phyloP scores from a whole-genome alignment of 148 eudicot species.

The Polygonum maritimum region DNA sequence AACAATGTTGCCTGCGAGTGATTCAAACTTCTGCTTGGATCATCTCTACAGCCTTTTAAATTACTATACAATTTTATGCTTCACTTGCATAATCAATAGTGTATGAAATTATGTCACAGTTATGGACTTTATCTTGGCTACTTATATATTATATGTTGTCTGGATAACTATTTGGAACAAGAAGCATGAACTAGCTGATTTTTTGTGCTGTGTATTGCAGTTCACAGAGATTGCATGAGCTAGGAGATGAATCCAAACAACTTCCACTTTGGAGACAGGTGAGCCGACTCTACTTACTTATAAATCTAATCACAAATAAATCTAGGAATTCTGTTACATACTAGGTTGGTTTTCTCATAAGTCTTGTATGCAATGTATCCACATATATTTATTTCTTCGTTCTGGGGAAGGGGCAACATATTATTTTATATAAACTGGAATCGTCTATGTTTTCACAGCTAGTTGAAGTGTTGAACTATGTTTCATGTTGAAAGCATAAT shows the following conservation, averaged over 20 bases:
- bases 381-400: background rate
- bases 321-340: background rate
- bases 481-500: background rate
- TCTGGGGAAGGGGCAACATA: background rate
- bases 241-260: conserved; percentile 77
- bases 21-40: background rate
- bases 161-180: background rate
- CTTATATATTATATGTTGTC: background rate
- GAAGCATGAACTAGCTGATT: background rate
- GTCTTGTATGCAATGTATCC: background rate
- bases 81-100: background rate
- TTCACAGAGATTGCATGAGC: conserved; percentile 66
- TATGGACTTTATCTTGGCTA: background rate
- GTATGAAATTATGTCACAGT: background rate
- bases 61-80: background rate
- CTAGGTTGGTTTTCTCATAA: background rate
- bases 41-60: background rate
- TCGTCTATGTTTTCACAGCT: background rate
- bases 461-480: background rate
- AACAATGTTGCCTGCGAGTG: background rate
- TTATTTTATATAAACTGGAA: background rate
- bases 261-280: conserved; percentile 99
- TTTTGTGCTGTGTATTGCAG: conserved; percentile 35
- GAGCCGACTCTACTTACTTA: conserved; percentile 8
- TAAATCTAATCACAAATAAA: background rate